Percentiles rank a stretch among this genome's conserved stretches.
phyloP scores from a whole-genome alignment of 23 red algal species.

The Gracilaria caudata region DNA sequence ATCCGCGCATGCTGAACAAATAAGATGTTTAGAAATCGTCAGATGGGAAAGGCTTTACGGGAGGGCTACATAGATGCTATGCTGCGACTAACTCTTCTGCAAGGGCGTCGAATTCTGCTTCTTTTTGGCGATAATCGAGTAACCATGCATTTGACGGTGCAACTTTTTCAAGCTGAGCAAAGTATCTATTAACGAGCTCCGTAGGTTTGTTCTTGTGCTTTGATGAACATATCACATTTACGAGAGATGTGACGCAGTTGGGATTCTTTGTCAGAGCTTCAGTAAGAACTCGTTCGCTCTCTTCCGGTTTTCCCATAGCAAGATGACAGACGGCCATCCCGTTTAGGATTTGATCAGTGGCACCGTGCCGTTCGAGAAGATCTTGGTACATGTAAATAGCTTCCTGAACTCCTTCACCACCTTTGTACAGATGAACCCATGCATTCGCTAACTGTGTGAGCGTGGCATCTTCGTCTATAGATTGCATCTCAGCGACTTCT shows the following conservation, averaged over 20 bases:
- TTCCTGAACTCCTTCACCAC: constrained; percentile 66
- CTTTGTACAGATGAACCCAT: constrained; percentile 66
- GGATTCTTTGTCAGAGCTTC: constrained; percentile 86
- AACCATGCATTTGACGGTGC: constrained; percentile 53
- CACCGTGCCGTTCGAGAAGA: constrained; percentile 85
- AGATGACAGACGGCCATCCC: constrained; percentile 79
- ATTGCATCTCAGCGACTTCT: constrained; percentile 68
- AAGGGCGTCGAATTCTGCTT: constrained; percentile 49
- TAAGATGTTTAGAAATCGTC: no score
- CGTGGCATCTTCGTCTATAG: constrained; percentile 77
- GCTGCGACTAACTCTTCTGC: constrained; percentile 35
- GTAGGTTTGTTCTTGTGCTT: constrained; percentile 59
- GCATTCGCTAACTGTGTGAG: constrained; percentile 77
- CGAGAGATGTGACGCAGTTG: constrained; percentile 74
- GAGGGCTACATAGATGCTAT: constrained; percentile 12
- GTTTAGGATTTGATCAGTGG: constrained; percentile 87
- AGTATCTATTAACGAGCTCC: constrained; percentile 57
- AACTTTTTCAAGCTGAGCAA: constrained; percentile 39
- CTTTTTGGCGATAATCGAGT: constrained; percentile 38
- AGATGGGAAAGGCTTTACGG: neutral
- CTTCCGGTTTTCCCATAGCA: constrained; percentile 65
- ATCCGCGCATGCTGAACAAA: no score
- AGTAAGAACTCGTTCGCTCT: constrained; percentile 79
- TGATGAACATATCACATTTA: constrained; percentile 73
- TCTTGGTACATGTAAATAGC: constrained; percentile 84